Conservation (phyloP, 495 filamentous ascomycete genomes). For the Penicillium odoratum region DNA sequence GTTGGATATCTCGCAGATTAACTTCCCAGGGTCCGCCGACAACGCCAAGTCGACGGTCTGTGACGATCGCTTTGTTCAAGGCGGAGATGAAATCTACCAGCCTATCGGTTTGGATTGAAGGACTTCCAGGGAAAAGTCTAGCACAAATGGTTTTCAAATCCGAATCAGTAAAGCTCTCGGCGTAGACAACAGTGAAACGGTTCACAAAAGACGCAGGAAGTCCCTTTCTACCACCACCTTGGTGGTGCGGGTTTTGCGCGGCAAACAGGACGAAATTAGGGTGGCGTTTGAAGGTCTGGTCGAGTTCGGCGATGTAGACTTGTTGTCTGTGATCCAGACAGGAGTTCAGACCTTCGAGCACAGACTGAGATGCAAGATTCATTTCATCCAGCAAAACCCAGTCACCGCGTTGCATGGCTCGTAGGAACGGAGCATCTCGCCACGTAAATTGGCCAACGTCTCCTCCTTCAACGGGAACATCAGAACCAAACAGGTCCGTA, state of each 20-base stretch:
- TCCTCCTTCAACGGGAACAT: slow-evolving; percentile 89
- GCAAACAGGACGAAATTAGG: slow-evolving; percentile 90
- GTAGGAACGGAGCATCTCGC: slow-evolving; percentile 92
- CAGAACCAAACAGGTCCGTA: slow-evolving; percentile 95
- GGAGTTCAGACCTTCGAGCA: slow-evolving; percentile 94
- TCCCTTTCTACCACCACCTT: slow-evolving; percentile 94
- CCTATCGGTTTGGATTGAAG: slow-evolving; percentile 53
- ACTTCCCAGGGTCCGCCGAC: slow-evolving; percentile 95
- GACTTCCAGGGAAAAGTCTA: slow-evolving; percentile 67
- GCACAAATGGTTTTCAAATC: slow-evolving; percentile 82
- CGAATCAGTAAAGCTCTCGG: slow-evolving; percentile 77
- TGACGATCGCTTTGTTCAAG: slow-evolving; percentile 68
- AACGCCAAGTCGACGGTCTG: slow-evolving; percentile 66
- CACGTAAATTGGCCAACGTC: slow-evolving; percentile 86
- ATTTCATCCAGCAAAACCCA: slow-evolving; percentile 99
- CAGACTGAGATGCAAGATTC: slow-evolving; percentile 96
- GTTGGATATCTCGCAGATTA: slow-evolving; percentile 87
- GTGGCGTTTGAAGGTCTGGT: slow-evolving; percentile 87
- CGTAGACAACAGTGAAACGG: slow-evolving; percentile 96
- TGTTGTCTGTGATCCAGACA: slow-evolving; percentile 97
- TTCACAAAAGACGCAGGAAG: slow-evolving; percentile 96
- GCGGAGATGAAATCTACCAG: slow-evolving; percentile 79
- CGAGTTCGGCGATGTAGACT: slow-evolving; percentile 91
- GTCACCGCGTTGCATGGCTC: slow-evolving; percentile 91
- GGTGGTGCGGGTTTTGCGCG: slow-evolving; percentile 96